Conservation (phyloP, 768 basidiomycete genomes). For the Dendrothele bispora region DNA sequence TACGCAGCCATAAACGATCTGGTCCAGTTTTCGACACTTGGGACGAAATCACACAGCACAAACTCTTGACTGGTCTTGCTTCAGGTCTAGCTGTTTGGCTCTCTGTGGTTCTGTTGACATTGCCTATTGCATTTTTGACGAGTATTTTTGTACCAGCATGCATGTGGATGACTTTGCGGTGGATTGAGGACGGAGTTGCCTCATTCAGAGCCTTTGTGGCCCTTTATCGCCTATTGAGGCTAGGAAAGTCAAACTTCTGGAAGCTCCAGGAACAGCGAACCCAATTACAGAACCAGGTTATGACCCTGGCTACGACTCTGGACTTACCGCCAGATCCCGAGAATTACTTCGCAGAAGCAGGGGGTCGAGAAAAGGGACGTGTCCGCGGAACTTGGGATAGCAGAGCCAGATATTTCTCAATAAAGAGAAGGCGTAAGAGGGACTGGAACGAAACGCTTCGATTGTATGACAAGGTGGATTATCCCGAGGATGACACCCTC, state of each 20-base stretch:
- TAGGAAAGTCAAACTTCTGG: slow-evolving; percentile 58
- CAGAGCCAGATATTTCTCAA: slow-evolving; percentile 73
- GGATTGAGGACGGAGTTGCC: slow-evolving; percentile 83
- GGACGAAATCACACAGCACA: slow-evolving; percentile 90
- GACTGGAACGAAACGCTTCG: slow-evolving; percentile 90
- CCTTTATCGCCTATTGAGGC: slow-evolving; percentile 59
- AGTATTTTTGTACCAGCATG: slow-evolving; percentile 60
- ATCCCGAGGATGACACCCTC: slow-evolving; percentile 53
- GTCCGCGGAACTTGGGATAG: slow-evolving; percentile 71
- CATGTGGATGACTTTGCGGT: slow-evolving; percentile 91
- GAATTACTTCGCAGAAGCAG: slow-evolving; percentile 53
- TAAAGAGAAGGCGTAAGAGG: slow-evolving; percentile 70
- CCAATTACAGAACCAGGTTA: slow-evolving; percentile 63
- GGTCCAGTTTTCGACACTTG: slow-evolving; percentile 85
- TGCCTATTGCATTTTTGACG: slow-evolving; percentile 61
- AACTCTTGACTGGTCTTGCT: slow-evolving; percentile 78
- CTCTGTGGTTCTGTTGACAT: slow-evolving; percentile 50
- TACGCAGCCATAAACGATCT: slow-evolving; percentile 75
- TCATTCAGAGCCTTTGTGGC: slow-evolving; percentile 73
- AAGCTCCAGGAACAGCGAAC: slow-evolving; percentile 52
- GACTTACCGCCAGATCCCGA: slow-evolving; percentile 73
- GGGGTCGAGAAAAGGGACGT: slow-evolving; percentile 71
- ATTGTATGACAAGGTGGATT: slow-evolving; percentile 81
- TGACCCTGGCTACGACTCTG: slow-evolving; percentile 61
- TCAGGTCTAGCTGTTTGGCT: slow-evolving; percentile 74